A percentile compares a stretch with the other conserved stretches of the same genome.
Conservation (phyloP, 2,329 filamentous ascomycete genomes). For the Xylariaceae sp. region DNA sequence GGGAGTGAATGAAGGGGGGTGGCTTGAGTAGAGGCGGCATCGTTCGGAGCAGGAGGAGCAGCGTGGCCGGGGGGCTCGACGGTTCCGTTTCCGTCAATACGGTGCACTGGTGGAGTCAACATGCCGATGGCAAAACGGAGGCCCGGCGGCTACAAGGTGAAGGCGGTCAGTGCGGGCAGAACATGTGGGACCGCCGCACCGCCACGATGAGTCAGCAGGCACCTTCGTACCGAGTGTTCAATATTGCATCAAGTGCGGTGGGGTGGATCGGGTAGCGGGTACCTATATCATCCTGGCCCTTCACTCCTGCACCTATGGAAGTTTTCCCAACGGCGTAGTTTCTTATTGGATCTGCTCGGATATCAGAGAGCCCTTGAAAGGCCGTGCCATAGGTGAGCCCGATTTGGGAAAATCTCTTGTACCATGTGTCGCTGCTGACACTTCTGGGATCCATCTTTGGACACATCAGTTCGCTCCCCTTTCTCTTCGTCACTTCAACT, state of each 20-base stretch:
- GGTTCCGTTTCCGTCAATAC: constrained; percentile 9
- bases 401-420: constrained; percentile 17
- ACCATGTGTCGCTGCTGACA: constrained; percentile 12
- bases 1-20: not conserved
- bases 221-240: too few relatives aligned
- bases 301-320: too few relatives aligned
- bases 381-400: constrained; percentile 22
- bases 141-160: constrained; percentile 1
- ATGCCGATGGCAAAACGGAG: constrained; percentile 7
- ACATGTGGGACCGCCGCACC: not conserved
- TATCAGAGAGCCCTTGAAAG: constrained; percentile 19
- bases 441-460: not conserved
- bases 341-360: constrained; percentile 18
- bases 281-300: too few relatives aligned
- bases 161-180: not conserved
- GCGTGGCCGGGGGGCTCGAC: constrained; percentile 1
- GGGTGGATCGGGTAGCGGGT: too few relatives aligned
- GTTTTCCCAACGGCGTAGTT: too few relatives aligned
- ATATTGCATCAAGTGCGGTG: too few relatives aligned
- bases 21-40: constrained; percentile 1
- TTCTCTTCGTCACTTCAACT: not conserved
- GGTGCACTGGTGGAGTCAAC: not conserved
- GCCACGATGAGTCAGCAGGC: constrained; percentile 3
- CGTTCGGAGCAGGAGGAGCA: not conserved
- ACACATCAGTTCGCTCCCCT: too few relatives aligned